phyloP scores from a whole-genome alignment of 345 rosid genomes.

The Noccaea bulbosa region DNA sequence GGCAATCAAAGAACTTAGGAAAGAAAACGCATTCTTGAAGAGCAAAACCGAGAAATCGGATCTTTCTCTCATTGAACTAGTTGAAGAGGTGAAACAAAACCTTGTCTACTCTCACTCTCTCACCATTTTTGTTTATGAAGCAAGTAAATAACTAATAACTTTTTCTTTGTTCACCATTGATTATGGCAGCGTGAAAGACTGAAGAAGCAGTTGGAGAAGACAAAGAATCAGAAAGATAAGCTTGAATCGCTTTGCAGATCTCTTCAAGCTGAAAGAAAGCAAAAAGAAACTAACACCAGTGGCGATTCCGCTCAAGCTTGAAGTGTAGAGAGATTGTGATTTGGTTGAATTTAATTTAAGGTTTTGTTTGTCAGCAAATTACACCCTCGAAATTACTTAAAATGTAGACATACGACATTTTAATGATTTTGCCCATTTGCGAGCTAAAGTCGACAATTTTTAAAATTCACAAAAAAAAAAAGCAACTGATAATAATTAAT shows the following conservation, averaged over 20 bases:
- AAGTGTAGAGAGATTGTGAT: constrained; percentile 15
- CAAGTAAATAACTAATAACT: background rate
- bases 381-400: background rate
- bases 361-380: background rate
- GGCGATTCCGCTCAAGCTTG: constrained; percentile 30
- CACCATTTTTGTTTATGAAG: constrained; percentile 10
- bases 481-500: background rate
- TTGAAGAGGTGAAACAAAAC: constrained; percentile 70
- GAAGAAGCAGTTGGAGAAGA: constrained; percentile 84
- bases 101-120: no score
- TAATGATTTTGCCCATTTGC: background rate
- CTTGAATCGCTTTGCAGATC: constrained; percentile 88
- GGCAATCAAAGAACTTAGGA: constrained; percentile 82
- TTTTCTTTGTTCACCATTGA: background rate
- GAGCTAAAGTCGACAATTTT: background rate
- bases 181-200: constrained; percentile 74
- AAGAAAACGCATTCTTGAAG: constrained; percentile 86
- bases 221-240: constrained; percentile 89
- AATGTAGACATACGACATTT: no score
- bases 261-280: constrained; percentile 93
- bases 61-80: constrained; percentile 72
- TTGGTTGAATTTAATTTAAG: background rate
- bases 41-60: constrained; percentile 86
- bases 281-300: constrained; percentile 35
- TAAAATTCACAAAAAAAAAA: background rate